Evolutionary conservation across 768 basidiomycete genomes (phyloP).

Genomic region (Tricholoma matsutake): DNA sequence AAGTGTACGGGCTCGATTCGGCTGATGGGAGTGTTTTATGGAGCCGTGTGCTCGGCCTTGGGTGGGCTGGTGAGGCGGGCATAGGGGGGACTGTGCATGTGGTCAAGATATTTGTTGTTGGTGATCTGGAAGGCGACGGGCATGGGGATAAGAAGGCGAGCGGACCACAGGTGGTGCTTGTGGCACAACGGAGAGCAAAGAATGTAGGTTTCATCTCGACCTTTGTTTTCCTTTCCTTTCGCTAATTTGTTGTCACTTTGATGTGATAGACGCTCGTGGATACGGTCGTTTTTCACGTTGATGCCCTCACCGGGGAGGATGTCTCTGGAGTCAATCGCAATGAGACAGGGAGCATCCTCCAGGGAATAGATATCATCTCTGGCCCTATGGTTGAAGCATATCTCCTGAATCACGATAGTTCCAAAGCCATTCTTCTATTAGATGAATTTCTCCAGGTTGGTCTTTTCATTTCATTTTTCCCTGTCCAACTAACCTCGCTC

Average conservation of each 20-base stretch:
- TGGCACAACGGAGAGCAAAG: constrained; percentile 57
- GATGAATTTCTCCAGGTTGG: constrained; percentile 76
- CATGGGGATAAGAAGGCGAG: constrained; percentile 15
- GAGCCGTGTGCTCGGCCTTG: constrained; percentile 74
- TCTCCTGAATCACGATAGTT: constrained; percentile 39
- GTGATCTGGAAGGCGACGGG: constrained; percentile 40
- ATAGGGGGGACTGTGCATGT: constrained; percentile 57
- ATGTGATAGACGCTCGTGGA: constrained; percentile 52
- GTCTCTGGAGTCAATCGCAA: constrained; percentile 5
- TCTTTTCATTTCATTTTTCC: constrained; percentile 2
- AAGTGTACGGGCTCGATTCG: constrained; percentile 81
- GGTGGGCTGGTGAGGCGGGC: constrained; percentile 38
- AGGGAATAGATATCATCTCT: constrained; percentile 59
- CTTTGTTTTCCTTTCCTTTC: not conserved
- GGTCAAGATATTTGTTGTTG: constrained; percentile 56
- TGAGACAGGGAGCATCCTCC: constrained; percentile 34
- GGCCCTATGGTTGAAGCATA: constrained; percentile 61
- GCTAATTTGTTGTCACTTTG: not conserved
- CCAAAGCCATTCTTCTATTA: constrained; percentile 41
- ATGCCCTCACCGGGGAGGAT: constrained; percentile 79
- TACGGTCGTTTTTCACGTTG: constrained; percentile 64
- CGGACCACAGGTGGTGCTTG: constrained; percentile 56
- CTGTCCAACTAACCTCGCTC: constrained; percentile 5
- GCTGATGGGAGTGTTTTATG: constrained; percentile 75
- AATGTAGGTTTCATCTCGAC: constrained; percentile 45